These are phyloP conservation scores for Ustilago cynodontis DNA, from an alignment of 1,284 basidiomycete species.

Conservation along the genomic window DNA sequence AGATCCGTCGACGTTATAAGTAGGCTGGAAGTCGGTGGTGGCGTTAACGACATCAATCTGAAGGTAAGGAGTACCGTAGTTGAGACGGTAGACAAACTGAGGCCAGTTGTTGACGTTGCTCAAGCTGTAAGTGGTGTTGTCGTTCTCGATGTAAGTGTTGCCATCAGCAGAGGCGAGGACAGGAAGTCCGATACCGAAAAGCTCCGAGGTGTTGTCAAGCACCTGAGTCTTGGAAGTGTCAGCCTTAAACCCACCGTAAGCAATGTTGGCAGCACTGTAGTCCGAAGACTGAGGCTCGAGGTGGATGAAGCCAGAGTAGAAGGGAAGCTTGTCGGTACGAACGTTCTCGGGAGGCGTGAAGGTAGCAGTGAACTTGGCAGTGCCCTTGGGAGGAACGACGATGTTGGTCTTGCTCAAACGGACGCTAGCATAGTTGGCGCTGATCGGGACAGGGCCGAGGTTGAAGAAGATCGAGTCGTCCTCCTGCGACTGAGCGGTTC, in stretches of 20 bases:
- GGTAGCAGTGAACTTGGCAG: slow-evolving; percentile 65
- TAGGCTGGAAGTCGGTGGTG: slow-evolving; percentile 39
- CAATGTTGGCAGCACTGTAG: slow-evolving; percentile 46
- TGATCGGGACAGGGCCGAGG: slow-evolving; percentile 74
- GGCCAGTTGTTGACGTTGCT: slow-evolving; percentile 33
- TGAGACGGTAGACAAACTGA: slow-evolving; percentile 47
- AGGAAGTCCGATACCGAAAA: slow-evolving; percentile 48
- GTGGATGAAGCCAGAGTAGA: slow-evolving; percentile 77
- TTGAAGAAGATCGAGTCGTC: slow-evolving; percentile 57
- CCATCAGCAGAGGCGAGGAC: slow-evolving; percentile 35
- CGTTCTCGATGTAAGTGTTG: slow-evolving; percentile 37
- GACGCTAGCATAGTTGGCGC: slow-evolving; percentile 72
- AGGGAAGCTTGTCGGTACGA: slow-evolving; percentile 74
- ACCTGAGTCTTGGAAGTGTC: slow-evolving; percentile 44
- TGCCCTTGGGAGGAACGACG: slow-evolving; percentile 69
- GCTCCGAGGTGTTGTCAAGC: slow-evolving; percentile 50
- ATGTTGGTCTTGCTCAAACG: slow-evolving; percentile 70
- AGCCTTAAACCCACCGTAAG: slow-evolving; percentile 50
- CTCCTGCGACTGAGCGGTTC: slow-evolving; percentile 67
- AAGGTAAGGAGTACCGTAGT: slow-evolving; percentile 45
- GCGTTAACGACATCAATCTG: slow-evolving; percentile 48
- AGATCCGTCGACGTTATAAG: slow-evolving; percentile 35
- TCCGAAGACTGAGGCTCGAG: slow-evolving; percentile 63
- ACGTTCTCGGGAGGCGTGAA: slow-evolving; percentile 72
- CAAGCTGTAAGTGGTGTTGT: slow-evolving; percentile 40